Base-by-base conservation (phyloP, 1,284 basidiomycete genomes). In the Microbotryum intermedium region DNA sequence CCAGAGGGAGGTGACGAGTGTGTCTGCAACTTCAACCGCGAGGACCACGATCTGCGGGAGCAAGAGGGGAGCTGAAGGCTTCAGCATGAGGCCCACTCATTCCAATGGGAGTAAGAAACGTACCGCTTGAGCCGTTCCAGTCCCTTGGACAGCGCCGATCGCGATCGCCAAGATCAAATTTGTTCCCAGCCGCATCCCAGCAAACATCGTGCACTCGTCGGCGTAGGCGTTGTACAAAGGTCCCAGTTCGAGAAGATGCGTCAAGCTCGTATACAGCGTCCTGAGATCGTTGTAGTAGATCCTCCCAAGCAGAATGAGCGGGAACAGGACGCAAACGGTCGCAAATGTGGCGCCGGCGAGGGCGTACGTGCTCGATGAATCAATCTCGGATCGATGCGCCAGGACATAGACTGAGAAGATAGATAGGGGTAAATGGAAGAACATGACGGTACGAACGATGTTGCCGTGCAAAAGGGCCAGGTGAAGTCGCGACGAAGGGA, bases 141-240 rank as follows among this genome's bases (percentile, higher is more conserved):
- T 90, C 66, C 79, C 79, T 77, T 97, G 92, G 4, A 86, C 91
- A 44, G 84, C 91, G 7, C 94, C 94, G 61, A 97, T 85, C 4
- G 86, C 86, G 26, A 91, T 76, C 10, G 78, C 93, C 64, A 89
- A 82, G 11, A 85, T 81, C 25, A 97, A 74, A 70, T 90, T 94
- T 58, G 84, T 86, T 0, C 82, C 80, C 68, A 97, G 86, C 52
- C 90, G 81, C 50, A 94, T 78, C 53, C 81, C 82, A 5, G 87
- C 85, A 75, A 93, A 98, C 61, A 92, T 80, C 74, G 95, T 90
- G 30, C 88, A 91, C 34, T 88, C 88, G 63, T 90, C 89, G 25
- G 89, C 83, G 74, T 93, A 97, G 69, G 90, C 87, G 76, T 94
- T 95, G 77, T 98, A 98, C 55, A 97, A 79, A n/a, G 92, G 89